Evolutionary conservation across 129 eudicot species (phyloP), one percentile per base, ranked within the genome.

Genomic region (Erigeron canadensis): DNA sequence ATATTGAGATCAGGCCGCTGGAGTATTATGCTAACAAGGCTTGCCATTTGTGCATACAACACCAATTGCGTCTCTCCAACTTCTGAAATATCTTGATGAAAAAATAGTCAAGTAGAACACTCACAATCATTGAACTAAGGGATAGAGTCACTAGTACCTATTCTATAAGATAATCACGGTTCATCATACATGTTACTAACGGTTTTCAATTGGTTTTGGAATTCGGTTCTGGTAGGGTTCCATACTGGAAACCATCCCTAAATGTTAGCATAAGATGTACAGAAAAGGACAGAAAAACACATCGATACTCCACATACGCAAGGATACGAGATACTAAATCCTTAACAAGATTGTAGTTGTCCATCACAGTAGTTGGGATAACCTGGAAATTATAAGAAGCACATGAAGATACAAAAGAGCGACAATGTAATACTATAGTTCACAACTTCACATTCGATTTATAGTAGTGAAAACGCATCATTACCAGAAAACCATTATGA

Each of bases 261-360:
- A 2, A 28, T 28, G 34, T 28, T 28, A 60, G 10, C 9, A 37
- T 60, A 60, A 23, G 6, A 4, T 34, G 6, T 60, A 11, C 6
- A 23, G 17, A 60, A 60, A 11, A 1, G 39, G 21, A 57, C 4
- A 19, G 38, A 56, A 10, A 22, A 59, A 59, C 46, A 50, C 65
- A 68, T 8, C 15, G 13, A 44, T 67, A 56, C 39, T 7, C 17
- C 38, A 69, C 61, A 68, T 62, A 55, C 39, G 28, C 34, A 63
- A 80, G 97, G 97, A 90, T 90, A 95, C 99, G 99, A 69, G 99
- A 95, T 28, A 90, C 93, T 83, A 95, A 84, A 34, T 89, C 86
- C 74, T 86, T 87, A 82, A 95, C 96, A 77, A 80, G 63, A 69
- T 75, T 79, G 88, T 86, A 88, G 82, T 84, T 90, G 83, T 95